A percentile compares a stretch with the other conserved stretches of the same genome.
These are phyloP conservation scores for Penicillium sp. DNA, from an alignment of 2,329 filamentous ascomycete genomes.

Conservation along the genomic window DNA sequence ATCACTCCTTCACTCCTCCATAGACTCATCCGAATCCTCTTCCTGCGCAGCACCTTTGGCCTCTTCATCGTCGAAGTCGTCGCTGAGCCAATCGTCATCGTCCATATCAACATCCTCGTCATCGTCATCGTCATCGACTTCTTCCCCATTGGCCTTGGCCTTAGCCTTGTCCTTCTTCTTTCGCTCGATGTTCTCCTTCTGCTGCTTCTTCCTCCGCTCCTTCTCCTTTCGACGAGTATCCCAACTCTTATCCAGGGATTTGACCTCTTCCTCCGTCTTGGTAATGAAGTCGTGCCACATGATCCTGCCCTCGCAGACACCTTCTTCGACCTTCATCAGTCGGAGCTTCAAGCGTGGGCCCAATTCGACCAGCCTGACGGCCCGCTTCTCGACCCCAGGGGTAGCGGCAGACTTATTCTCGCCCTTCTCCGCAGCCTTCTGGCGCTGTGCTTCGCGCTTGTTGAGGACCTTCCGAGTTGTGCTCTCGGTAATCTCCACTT, in stretches of 20 bases:
- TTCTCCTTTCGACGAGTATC: conserved; percentile 77
- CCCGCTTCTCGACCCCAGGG: conserved; percentile 70
- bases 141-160: conserved; percentile 44
- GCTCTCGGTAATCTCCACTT: conserved; percentile 75
- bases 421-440: conserved; percentile 45
- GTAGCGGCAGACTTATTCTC: conserved; percentile 41
- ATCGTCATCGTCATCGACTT: conserved; percentile 48
- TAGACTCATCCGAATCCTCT: conserved; percentile 40
- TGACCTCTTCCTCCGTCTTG: conserved; percentile 75
- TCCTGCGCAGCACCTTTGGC: conserved; percentile 48
- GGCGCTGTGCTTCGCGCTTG: conserved; percentile 50
- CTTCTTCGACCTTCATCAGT: conserved; percentile 94
- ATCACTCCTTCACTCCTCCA: conserved; percentile 38
- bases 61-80: conserved; percentile 49
- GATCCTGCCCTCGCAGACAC: conserved; percentile 80
- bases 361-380: conserved; percentile 87
- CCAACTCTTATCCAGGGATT: conserved; percentile 79
- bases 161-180: conserved; percentile 67
- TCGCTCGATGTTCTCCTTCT: conserved; percentile 85
- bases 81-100: conserved; percentile 53
- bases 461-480: conserved; percentile 54
- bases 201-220: conserved; percentile 78
- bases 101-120: conserved; percentile 55
- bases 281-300: conserved; percentile 97
- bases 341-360: conserved; percentile 86